Evolutionary conservation across 441 rosid species (phyloP).

Genomic region (Kokia cookei): DNA sequence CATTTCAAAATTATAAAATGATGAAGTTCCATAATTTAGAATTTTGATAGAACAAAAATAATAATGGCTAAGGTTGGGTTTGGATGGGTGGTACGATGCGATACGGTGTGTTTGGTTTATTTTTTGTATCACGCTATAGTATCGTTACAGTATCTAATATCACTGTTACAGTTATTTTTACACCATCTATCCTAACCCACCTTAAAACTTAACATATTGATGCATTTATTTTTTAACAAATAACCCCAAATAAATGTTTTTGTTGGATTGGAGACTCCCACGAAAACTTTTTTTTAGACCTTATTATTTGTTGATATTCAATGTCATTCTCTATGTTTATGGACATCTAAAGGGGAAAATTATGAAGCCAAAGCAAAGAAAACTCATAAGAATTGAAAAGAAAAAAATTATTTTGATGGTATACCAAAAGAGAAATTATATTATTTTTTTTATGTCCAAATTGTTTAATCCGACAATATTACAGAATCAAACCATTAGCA

Average conservation of each 20-base stretch:
- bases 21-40: not conserved
- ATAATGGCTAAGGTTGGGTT: no score
- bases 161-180: no score
- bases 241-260: not conserved
- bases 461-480: constrained; percentile 20
- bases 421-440: constrained; percentile 14
- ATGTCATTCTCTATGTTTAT: not conserved
- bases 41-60: not conserved
- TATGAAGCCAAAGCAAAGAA: not conserved
- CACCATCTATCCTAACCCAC: no score
- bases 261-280: not conserved
- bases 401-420: not conserved
- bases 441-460: constrained; percentile 33
- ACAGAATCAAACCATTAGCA: constrained; percentile 57
- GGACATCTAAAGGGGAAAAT: not conserved
- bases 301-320: no score
- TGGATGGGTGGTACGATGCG: no score
- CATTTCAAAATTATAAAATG: not conserved
- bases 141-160: no score
- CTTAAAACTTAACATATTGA: not conserved
- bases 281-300: no score
- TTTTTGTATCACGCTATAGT: no score
- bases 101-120: no score
- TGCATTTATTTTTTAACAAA: not conserved
- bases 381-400: not conserved